Evolutionary conservation across 2,329 filamentous ascomycete genomes (phyloP).

Genomic region (Blastomyces parvus): DNA sequence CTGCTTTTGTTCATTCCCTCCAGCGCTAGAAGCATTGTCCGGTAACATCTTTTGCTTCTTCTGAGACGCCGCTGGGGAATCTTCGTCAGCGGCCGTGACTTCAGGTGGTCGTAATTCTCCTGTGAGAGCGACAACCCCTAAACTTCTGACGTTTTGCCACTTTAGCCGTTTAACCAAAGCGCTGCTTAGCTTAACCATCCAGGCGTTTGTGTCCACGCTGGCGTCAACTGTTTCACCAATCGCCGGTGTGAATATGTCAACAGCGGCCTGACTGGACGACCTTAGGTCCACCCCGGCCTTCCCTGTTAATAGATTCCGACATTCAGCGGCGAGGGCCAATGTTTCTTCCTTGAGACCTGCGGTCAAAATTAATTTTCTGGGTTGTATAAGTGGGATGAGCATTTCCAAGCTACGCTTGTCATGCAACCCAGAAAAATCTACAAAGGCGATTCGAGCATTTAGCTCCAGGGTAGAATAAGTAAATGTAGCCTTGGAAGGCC

Average conservation of each 20-base stretch:
- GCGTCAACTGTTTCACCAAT: constrained; percentile 71
- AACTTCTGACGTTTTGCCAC: constrained; percentile 86
- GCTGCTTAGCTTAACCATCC: constrained; percentile 85
- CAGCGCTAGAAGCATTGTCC: constrained; percentile 29
- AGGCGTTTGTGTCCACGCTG: constrained; percentile 94
- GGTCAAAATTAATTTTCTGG: constrained; percentile 88
- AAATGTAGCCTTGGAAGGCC: constrained; percentile 67
- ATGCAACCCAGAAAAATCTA: constrained; percentile 87
- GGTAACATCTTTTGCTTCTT: constrained; percentile 47
- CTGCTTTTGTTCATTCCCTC: constrained; percentile 18
- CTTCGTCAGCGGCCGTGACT: constrained; percentile 22
- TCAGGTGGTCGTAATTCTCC: constrained; percentile 54
- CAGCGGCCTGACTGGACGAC: constrained; percentile 21
- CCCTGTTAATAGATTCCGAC: constrained; percentile 53
- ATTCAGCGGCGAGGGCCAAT: constrained; percentile 65
- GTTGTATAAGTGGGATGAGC: constrained; percentile 86
- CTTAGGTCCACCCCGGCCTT: constrained; percentile 25
- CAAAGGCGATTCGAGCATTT: constrained; percentile 68
- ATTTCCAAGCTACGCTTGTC: constrained; percentile 91
- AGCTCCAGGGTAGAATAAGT: constrained; percentile 55
- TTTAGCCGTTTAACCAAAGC: constrained; percentile 74
- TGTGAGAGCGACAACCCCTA: constrained; percentile 88
- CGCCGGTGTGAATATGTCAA: constrained; percentile 71
- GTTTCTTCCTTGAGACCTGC: constrained; percentile 75
- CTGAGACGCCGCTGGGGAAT: constrained; percentile 32